Evolutionary conservation across 176 grass and related monocot species (phyloP).

Genomic region (Panicum miliaceum): DNA sequence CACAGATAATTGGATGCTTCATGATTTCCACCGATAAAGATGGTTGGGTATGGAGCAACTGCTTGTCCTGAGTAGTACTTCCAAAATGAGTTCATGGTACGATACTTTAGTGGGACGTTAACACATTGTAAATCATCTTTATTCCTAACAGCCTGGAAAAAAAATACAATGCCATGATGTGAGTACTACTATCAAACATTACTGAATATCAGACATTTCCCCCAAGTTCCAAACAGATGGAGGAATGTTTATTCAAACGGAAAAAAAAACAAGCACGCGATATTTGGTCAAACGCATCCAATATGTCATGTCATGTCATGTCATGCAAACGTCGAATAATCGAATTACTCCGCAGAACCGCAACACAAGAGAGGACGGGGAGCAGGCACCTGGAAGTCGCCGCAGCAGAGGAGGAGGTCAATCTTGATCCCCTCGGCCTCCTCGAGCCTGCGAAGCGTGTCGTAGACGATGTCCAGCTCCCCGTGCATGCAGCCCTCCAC

Average conservation of each 20-base stretch:
- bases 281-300: background rate
- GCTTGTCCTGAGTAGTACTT: slow-evolving; percentile 92
- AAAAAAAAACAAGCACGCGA: background rate
- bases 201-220: background rate
- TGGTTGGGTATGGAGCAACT: slow-evolving; percentile 83
- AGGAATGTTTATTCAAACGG: background rate
- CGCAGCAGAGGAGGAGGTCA: slow-evolving; percentile 87
- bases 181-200: background rate
- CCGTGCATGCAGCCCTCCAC: slow-evolving; percentile 94
- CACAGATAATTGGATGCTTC: slow-evolving; percentile 93
- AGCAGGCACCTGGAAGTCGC: slow-evolving; percentile 82
- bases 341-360: background rate
- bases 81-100: slow-evolving; percentile 83
- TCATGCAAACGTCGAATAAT: background rate
- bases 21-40: slow-evolving; percentile 93
- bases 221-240: background rate
- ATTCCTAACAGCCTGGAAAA: slow-evolving; percentile 76
- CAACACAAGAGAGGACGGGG: background rate
- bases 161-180: slow-evolving; percentile 29
- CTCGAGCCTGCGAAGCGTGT: slow-evolving; percentile 63
- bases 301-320: background rate
- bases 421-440: slow-evolving; percentile 74
- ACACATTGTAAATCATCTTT: slow-evolving; percentile 66
- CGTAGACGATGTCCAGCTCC: slow-evolving; percentile 83
- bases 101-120: slow-evolving; percentile 60